Evolutionary conservation across 139 green algal genomes (phyloP), one percentile per base, ranked within the genome.

Genomic region (Tetradesmus obliquus): DNA sequence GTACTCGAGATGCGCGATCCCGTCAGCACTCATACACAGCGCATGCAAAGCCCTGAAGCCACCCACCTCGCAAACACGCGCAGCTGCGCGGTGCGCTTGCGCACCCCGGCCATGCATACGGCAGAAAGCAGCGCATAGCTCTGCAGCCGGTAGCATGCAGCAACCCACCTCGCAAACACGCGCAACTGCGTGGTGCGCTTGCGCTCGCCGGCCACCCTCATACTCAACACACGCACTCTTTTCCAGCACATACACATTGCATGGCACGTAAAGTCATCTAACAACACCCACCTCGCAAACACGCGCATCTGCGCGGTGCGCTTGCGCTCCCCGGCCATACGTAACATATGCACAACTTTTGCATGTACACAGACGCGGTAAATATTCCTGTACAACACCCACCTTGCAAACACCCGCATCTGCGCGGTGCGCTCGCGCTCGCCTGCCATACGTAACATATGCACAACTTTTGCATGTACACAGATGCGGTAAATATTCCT

Each of bases 341-440:
- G 93, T 45, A 45, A 45, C 32, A 45, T 45, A 45, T 45, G 32
- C 32, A 45, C 32, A 45, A 45, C 32, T 45, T 45, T 45, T 45
- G 32, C 32, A 45, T 45, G 32, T 45, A 45, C 32, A 45, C 32
- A 45, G 32, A 45, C 0, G 32, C 32, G 32, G 32, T 66, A 8
- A 66, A 66, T 66, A 9, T 9, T 13, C 6, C 57, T 66, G 57
- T 66, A 66, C 57, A 8, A 71, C 60, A 7, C 88, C 83, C 98
- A 99, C 9, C 97, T 88, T 12, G 97, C 97, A 93, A 99, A 97
- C 72, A 98, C 96, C 1, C 97, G 95, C 91, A 98, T 89, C 74
- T 88, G 91, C 3, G 95, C 94, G 60, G 96, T 91, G 69, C 98
- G 60, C 87, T 97, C 95, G 13, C 94, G 93, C 94, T 99, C 97